phyloP scores from a whole-genome alignment of 257 asterid genomes.

The Henckelia pumila region DNA sequence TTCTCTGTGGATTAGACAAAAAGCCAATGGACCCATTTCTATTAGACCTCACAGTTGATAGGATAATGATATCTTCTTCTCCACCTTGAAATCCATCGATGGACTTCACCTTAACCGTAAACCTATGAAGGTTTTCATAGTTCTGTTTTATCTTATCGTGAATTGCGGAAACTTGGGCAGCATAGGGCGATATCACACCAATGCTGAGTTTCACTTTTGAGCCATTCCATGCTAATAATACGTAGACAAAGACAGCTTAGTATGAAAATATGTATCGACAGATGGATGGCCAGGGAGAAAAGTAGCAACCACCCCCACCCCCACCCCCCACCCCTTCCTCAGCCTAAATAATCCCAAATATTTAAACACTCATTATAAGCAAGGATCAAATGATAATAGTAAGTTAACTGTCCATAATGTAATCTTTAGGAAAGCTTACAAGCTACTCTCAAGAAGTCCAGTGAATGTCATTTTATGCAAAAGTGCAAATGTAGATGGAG shows the following conservation, averaged over 20 bases:
- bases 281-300: not conserved
- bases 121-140: conserved; percentile 33
- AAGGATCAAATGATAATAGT: not conserved
- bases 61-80: conserved; percentile 59
- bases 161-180: conserved; percentile 63
- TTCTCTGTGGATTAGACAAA: conserved; percentile 46
- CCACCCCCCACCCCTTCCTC: not conserved
- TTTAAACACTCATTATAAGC: no score
- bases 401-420: not conserved
- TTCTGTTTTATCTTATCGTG: conserved; percentile 31
- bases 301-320: not conserved
- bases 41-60: conserved; percentile 67
- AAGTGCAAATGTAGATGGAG: not conserved
- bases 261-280: not conserved
- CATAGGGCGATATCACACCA: conserved; percentile 69
- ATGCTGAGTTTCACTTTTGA: conserved; percentile 43
- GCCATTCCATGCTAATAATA: conserved; percentile 43
- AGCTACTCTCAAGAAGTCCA: not conserved
- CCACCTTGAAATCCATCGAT: conserved; percentile 82
- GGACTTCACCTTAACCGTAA: conserved; percentile 56
- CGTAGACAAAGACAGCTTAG: not conserved
- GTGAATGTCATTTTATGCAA: not conserved
- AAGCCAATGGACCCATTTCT: conserved; percentile 54
- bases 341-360: not conserved
- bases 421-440: not conserved